Percentiles rank a stretch among this genome's conserved stretches.
These are phyloP conservation scores for Rosa hybrid DNA, from an alignment of 331 rosid species.

Conservation along the genomic window DNA sequence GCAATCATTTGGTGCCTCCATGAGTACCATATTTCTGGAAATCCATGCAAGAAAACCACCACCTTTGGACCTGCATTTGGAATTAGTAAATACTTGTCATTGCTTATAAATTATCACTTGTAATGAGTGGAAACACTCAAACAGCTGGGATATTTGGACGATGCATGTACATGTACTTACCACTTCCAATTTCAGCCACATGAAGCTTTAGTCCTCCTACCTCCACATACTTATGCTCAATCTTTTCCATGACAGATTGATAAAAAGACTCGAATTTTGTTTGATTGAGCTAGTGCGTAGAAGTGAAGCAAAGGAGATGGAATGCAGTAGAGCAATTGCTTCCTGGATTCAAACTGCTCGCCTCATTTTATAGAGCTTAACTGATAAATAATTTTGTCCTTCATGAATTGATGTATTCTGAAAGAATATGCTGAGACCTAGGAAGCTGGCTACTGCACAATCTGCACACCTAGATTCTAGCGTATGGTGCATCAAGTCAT, in stretches of 20 bases:
- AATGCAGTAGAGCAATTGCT: not conserved
- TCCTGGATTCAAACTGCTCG: not conserved
- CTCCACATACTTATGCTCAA: slow-evolving; percentile 43
- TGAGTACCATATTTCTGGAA: slow-evolving; percentile 73
- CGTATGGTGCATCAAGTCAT: not conserved
- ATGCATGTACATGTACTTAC: not conserved
- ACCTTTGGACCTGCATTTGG: slow-evolving; percentile 41
- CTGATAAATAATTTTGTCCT: not conserved
- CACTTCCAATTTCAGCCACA: slow-evolving; percentile 51
- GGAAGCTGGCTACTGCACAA: not conserved
- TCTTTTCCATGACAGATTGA: slow-evolving; percentile 36
- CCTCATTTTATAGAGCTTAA: not conserved
- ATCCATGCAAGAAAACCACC: slow-evolving; percentile 68
- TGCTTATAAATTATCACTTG: not conserved
- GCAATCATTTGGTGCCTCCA: slow-evolving; percentile 66
- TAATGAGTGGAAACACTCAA: not conserved
- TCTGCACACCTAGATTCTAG: not conserved
- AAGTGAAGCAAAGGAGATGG: not conserved
- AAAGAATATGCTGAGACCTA: not conserved
- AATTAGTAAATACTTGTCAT: not conserved
- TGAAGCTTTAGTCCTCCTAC: slow-evolving; percentile 63
- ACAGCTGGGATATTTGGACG: not conserved
- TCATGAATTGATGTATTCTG: not conserved
- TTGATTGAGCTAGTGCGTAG: not conserved
- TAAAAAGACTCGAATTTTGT: not conserved